Conservation (phyloP, 1,284 basidiomycete genomes). For the Cronartium quercuum region DNA sequence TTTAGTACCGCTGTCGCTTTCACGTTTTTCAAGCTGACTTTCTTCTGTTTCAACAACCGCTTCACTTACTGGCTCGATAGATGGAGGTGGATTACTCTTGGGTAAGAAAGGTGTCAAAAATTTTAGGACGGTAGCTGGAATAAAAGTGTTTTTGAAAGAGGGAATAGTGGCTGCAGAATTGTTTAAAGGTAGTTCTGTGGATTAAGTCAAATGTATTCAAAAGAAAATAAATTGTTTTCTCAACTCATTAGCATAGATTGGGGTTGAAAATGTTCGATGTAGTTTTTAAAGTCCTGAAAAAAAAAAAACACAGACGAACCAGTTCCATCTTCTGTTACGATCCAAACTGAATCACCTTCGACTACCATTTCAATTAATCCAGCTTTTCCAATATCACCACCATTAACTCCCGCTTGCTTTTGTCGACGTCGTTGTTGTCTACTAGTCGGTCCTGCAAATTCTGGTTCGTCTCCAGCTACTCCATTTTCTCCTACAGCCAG, state of each 20-base stretch:
- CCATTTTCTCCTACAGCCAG: background rate
- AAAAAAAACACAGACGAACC: slow-evolving; percentile 39
- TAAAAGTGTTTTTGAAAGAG: slow-evolving; percentile 40
- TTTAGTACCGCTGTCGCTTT: too few species aligned
- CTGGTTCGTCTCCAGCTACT: slow-evolving; percentile 32
- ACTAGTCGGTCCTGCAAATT: slow-evolving; percentile 41
- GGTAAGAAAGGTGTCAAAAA: background rate
- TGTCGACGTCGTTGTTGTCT: slow-evolving; percentile 43
- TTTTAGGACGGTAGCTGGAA: slow-evolving; percentile 38
- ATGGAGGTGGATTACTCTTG: background rate
- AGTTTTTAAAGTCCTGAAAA: too few species aligned
- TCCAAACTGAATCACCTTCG: slow-evolving; percentile 45
- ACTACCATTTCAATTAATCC: slow-evolving; percentile 45
- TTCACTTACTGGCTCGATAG: background rate
- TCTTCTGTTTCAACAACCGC: background rate
- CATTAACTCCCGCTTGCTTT: slow-evolving; percentile 40
- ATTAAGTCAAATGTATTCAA: background rate
- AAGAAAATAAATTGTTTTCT: too few species aligned
- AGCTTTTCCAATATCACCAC: slow-evolving; percentile 40
- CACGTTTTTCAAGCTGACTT: background rate
- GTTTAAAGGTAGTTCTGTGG: slow-evolving; percentile 40
- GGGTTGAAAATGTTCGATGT: background rate
- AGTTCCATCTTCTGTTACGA: slow-evolving; percentile 45
- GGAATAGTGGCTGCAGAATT: slow-evolving; percentile 41
- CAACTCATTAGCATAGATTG: background rate